Base-by-base conservation (phyloP, 768 basidiomycete genomes). In the Strobilomyces dryophilus region DNA sequence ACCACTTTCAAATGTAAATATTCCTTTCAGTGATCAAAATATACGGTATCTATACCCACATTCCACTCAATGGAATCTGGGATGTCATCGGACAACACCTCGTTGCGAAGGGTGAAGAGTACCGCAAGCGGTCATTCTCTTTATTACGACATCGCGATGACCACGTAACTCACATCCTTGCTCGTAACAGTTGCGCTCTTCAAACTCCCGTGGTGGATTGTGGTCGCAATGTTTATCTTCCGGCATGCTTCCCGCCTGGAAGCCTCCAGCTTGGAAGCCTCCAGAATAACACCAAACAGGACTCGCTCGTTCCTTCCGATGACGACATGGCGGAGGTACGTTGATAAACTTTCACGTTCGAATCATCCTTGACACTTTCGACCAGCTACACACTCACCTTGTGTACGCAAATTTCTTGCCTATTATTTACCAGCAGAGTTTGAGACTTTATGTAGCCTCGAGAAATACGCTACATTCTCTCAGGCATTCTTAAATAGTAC, bases 191-290 rank as follows among this genome's bases (percentile, higher is more conserved):
- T 52, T 85, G 81, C 52, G 66, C 69, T 6, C 76, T 73, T 53
- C 76, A 79, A 31, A 70, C 71, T 18, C 58, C 73, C 18, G 58
- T 73, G 1, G 41, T 56, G 6, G 61, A 67, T 11, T 64, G 64
- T 26, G 73, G 75, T 0, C 71, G 73, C 45, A 73, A 76, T 47
- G 69, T 79, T n/a, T 74, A 77, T 53, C 62, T 70, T 2, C 83
- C 84, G 1, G 78, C 76, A 3, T 73, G 67, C n/a, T 87, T 84
- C 58, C 78, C 79, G 1, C 71, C 74, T 0, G 72, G 76, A 31
- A 53, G 51, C 8, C 54, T 60, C 1, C 63, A n/a, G 1, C 71
- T 74, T 0, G 72, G 76, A 31, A 53, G 51, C 8, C 54, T 60
- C 1, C 63, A n/a, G n/a, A n/a, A 56, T 45, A 56, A 64, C 43